A percentile compares a stretch with the other conserved stretches of the same genome.
phyloP scores from a whole-genome alignment of 1,284 basidiomycete species.

The Sporisorium reilianum region DNA sequence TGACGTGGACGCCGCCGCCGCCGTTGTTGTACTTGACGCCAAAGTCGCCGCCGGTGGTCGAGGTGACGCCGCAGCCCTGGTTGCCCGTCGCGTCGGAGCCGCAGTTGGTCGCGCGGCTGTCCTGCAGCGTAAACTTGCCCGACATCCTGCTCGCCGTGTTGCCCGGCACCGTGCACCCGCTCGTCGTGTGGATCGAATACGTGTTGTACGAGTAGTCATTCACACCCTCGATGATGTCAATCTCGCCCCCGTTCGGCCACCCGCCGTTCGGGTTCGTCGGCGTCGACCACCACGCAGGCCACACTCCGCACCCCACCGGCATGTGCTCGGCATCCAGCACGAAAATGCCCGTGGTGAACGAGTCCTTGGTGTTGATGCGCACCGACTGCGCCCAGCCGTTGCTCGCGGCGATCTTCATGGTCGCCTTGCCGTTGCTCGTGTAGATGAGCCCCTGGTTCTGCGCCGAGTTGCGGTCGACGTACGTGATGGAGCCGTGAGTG shows the following conservation, averaged over 20 bases:
- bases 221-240: constrained; percentile 64
- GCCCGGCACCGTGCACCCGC: constrained; percentile 38
- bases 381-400: constrained; percentile 51
- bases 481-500: constrained; percentile 54
- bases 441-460: constrained; percentile 39
- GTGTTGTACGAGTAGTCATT: constrained; percentile 56
- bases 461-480: constrained; percentile 34
- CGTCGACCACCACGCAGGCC: constrained; percentile 67
- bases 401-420: constrained; percentile 43
- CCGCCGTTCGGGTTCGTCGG: constrained; percentile 31
- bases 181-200: constrained; percentile 56
- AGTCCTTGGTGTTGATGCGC: constrained; percentile 54
- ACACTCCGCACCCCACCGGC: constrained; percentile 60
- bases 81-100: constrained; percentile 74
- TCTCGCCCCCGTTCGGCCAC: constrained; percentile 64
- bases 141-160: constrained; percentile 25
- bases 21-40: constrained; percentile 75
- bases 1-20: constrained; percentile 74
- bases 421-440: constrained; percentile 41
- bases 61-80: constrained; percentile 77
- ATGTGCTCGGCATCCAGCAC: constrained; percentile 58
- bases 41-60: constrained; percentile 72
- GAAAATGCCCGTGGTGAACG: constrained; percentile 56
- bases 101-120: constrained; percentile 73
- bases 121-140: constrained; percentile 41